Evolutionary conservation across 1,139 yeast species (phyloP), one percentile per base, ranked within the genome.

Genomic region (Geotrichum australiense): DNA sequence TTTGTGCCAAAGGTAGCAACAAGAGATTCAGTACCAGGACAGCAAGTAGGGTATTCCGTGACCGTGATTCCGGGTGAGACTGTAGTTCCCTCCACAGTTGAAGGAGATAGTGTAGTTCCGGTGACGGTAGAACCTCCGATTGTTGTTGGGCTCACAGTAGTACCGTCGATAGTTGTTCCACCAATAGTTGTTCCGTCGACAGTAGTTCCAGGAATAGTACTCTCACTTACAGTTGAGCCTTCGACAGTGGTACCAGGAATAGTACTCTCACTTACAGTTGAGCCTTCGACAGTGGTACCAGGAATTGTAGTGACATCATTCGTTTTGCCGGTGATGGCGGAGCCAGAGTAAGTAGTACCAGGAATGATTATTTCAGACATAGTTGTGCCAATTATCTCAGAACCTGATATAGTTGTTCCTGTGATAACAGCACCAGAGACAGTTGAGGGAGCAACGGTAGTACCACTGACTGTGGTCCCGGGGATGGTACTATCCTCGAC

Each of bases 201-300:
- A 4, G 52, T 48, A 1, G 52, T 37, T 4, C 53, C 56, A 8
- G 54, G 46, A 6, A 46, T 21, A 10, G 47, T 37, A 2, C 48
- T 28, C 4, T 8, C 25, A 20, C 28, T 23, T 20, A 33, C 25
- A 19, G 39, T 16, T 10, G 30, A n/a, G 6, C 15, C 15, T 7
- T 26, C 5, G 29, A 22, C 33, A 16, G 45, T 26, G n/a, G 45
- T 36, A 18, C 37, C 37, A 21, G 30, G 35, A 6, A 33, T 39
- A 5, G 46, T 25, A 7, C 40, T 43, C 15, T 38, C 36, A 3
- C 27, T 34, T 2, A 46, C 41, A 10, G 37, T 20, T 8, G 41
- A 39, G 5, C 39, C 36, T 14, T 36, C 38, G 14, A 39, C 38
- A 2, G 42, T 31, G 24, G 24, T 4, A 7, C 6, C 33, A 15